Conservation (phyloP, 2,329 filamentous ascomycete genomes). For the Colletotrichum nymphaeae region DNA sequence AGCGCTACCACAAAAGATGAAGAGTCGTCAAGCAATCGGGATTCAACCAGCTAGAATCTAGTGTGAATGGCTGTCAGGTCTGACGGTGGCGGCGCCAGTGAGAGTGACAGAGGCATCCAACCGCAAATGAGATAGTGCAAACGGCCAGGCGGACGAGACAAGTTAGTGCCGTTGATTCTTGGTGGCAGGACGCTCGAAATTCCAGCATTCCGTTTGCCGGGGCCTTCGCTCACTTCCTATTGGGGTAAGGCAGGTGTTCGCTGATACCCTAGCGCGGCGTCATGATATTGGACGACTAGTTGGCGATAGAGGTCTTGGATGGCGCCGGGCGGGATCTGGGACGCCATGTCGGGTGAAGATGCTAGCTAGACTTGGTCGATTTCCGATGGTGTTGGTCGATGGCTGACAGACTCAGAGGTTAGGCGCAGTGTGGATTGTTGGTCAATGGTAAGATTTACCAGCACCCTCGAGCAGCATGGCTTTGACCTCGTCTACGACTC, state of each 20-base stretch:
- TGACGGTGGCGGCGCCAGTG: slow-evolving; percentile 10
- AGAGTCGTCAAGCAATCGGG: neutral
- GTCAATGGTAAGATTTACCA: neutral
- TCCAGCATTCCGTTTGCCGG: slow-evolving; percentile 12
- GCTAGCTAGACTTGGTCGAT: neutral
- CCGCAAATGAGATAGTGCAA: slow-evolving; percentile 16
- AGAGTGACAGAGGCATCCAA: neutral
- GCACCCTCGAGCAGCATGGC: slow-evolving; percentile 1
- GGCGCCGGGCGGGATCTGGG: neutral
- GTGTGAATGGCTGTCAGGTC: neutral
- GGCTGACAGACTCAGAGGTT: neutral
- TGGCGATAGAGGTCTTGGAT: slow-evolving; percentile 3
- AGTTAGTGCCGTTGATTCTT: slow-evolving; percentile 12
- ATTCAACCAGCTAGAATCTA: neutral
- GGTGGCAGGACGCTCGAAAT: neutral
- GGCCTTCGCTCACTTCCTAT: slow-evolving; percentile 2
- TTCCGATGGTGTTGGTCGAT: neutral
- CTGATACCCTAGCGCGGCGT: neutral
- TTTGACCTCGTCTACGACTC: slow-evolving; percentile 11
- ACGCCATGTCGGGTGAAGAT: slow-evolving; percentile 19
- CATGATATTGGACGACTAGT: slow-evolving; percentile 13
- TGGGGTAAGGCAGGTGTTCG: slow-evolving; percentile 14
- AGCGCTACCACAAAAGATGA: slow-evolving; percentile 1
- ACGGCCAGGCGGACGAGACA: slow-evolving; percentile 1
- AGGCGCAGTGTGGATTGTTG: neutral